Conservation (phyloP, 2,329 filamentous ascomycete species). For the Fusarium guadeloupense region DNA sequence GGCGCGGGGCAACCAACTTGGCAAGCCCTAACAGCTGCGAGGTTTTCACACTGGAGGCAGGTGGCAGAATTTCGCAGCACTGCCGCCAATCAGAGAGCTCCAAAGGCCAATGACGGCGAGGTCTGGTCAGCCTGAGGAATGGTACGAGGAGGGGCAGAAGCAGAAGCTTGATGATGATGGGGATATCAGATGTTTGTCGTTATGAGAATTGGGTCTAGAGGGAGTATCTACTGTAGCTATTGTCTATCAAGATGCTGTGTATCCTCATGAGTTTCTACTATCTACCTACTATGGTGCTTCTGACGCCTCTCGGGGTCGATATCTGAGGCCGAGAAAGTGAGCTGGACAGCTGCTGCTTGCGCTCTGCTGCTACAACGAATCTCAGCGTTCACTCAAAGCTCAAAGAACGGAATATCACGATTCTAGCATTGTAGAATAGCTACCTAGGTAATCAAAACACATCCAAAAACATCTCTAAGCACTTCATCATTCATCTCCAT, state of each 20-base stretch:
- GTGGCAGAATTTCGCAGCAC: constrained; percentile 28
- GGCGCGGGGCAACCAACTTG: constrained; percentile 50
- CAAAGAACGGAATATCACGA: background rate
- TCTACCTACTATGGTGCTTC: background rate
- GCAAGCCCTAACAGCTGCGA: constrained; percentile 50
- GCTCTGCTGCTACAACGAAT: background rate
- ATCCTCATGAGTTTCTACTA: background rate
- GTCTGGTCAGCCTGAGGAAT: constrained; percentile 25
- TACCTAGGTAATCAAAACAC: background rate
- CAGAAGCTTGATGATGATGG: constrained; percentile 16
- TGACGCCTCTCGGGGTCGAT: background rate
- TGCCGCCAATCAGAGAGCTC: constrained; percentile 31
- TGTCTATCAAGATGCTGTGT: background rate
- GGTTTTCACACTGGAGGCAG: constrained; percentile 38
- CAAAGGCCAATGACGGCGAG: constrained; percentile 14
- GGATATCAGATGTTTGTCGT: constrained; percentile 7
- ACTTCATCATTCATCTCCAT: constrained; percentile 2
- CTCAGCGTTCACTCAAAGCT: background rate
- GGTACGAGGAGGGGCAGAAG: constrained; percentile 33
- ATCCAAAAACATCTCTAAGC: background rate
- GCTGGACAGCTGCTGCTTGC: background rate
- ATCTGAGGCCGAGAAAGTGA: background rate
- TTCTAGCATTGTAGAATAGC: background rate
- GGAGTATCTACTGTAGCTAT: background rate
- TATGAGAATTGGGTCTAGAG: background rate